Base-by-base conservation (phyloP, 129 eudicot species). In the Arctium minus region DNA sequence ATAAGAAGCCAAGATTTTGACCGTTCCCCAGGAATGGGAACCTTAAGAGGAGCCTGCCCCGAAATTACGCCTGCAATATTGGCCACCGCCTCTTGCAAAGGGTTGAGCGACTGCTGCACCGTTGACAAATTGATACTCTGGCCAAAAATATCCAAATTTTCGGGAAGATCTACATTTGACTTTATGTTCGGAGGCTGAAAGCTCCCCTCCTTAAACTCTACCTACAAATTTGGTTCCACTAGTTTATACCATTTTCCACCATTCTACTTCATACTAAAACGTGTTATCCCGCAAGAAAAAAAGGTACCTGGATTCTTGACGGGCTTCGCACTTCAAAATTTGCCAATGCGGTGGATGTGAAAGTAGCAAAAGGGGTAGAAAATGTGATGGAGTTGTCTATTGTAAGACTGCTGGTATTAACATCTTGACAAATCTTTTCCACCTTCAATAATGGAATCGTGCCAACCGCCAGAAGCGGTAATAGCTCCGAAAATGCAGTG, bases 381-480 rank as follows among this genome's bases (percentile, higher is more conserved):
- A 96, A 85, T 15, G 94, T 93, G 74, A 79, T 83, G 48, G 98
- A 85, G 84, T 96, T 96, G 70, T 93, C 96, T 44, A 96, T 91
- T 40, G 92, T 88, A 31, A 86, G 89, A 81, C 67, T 92, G 77
- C 84, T 90, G 46, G 97, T 86, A 78, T 84, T 73, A 17, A 96
- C 87, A 53, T 83, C 72, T 90, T 96, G 99, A 78, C 85, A 48
- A 31, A 96, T 96, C 80, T 89, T 85, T 30, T 96, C 92, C 50
- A 96, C 98, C 88, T 96, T 96, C 86, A 96, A 76, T 35, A 90
- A 76, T 27, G 99, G 99, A 18, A 90, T 89, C 72, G 87, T 88
- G 87, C 98, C 96, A 32, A 88, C 92, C 50, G 98, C 99, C 44
- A 96, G 91, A 81, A 96, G 98, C 39, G 99, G 99, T 86, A 96